phyloP scores from a whole-genome alignment of 2,329 filamentous ascomycete species.

The Ophiostoma novo-ulmi region DNA sequence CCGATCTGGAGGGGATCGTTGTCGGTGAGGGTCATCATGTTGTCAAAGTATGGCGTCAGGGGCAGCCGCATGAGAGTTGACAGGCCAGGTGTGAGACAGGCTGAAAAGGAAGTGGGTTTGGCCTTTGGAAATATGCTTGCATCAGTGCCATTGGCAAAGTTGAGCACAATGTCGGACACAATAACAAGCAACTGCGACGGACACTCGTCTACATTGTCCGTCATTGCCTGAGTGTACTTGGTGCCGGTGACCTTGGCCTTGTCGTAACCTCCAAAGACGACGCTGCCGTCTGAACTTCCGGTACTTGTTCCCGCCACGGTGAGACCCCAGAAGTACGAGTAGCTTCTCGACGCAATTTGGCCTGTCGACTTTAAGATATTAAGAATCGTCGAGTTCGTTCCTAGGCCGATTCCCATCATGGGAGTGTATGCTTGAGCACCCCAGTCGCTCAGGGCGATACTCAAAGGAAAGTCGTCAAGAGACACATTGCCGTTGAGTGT shows the following conservation, averaged over 20 bases:
- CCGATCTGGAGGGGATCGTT: constrained; percentile 15
- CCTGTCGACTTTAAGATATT: constrained; percentile 29
- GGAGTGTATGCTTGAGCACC: constrained; percentile 29
- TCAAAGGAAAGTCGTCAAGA: constrained; percentile 27
- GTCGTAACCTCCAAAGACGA: constrained; percentile 34
- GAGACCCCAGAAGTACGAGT: constrained; percentile 31
- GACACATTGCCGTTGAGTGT: constrained; percentile 25
- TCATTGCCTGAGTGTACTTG: constrained; percentile 29
- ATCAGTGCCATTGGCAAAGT: constrained; percentile 35
- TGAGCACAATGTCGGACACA: constrained; percentile 33
- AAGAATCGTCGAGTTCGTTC: constrained; percentile 34
- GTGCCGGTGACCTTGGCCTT: constrained; percentile 29
- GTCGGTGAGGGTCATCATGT: constrained; percentile 19
- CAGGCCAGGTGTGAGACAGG: constrained; percentile 29
- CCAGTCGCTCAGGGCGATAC: constrained; percentile 29
- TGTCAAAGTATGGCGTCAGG: constrained; percentile 28
- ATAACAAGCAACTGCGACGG: constrained; percentile 32
- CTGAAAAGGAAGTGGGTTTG: too few relatives aligned
- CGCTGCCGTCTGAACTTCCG: constrained; percentile 26
- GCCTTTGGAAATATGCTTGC: too few relatives aligned
- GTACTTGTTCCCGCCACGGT: background rate
- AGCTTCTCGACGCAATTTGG: constrained; percentile 28
- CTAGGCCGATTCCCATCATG: constrained; percentile 31
- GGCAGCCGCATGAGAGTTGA: constrained; percentile 28
- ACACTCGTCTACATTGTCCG: constrained; percentile 25